phyloP scores from a whole-genome alignment of 2,329 filamentous ascomycete genomes.

The Ophiostoma sp. region DNA sequence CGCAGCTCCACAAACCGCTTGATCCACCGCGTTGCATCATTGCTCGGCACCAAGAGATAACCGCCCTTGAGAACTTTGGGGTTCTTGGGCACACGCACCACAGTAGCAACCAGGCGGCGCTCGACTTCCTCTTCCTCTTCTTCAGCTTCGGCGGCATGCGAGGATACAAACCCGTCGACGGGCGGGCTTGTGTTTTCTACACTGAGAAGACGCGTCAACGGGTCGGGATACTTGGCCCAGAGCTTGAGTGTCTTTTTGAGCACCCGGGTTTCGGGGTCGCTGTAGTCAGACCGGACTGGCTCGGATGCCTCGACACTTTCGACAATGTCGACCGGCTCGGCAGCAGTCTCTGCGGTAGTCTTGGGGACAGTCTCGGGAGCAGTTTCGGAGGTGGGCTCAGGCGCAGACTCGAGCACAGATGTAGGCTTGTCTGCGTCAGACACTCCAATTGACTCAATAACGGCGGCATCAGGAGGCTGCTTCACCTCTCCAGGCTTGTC shows the following conservation, averaged over 20 bases:
- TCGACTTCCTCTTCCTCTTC: constrained; percentile 39
- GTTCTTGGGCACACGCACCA: constrained; percentile 76
- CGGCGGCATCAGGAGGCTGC: neutral
- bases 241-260: constrained; percentile 56
- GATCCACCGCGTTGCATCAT: constrained; percentile 77
- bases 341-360: neutral
- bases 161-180: constrained; percentile 50
- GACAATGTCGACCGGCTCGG: neutral
- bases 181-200: constrained; percentile 64
- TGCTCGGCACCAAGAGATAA: constrained; percentile 79
- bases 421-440: neutral
- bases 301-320: neutral
- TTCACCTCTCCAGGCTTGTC: neutral
- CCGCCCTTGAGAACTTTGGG: constrained; percentile 76
- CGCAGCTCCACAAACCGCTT: constrained; percentile 90
- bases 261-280: constrained; percentile 43
- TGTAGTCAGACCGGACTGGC: constrained; percentile 38
- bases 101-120: constrained; percentile 67
- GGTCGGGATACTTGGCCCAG: constrained; percentile 59
- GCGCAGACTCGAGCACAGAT: neutral
- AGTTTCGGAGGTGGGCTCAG: neutral
- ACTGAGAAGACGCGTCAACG: constrained; percentile 51
- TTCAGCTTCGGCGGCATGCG: neutral
- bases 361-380: neutral
- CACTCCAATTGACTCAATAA: neutral